phyloP scores from a whole-genome alignment of 2,329 filamentous ascomycete genomes.

The Fusarium sp. region DNA sequence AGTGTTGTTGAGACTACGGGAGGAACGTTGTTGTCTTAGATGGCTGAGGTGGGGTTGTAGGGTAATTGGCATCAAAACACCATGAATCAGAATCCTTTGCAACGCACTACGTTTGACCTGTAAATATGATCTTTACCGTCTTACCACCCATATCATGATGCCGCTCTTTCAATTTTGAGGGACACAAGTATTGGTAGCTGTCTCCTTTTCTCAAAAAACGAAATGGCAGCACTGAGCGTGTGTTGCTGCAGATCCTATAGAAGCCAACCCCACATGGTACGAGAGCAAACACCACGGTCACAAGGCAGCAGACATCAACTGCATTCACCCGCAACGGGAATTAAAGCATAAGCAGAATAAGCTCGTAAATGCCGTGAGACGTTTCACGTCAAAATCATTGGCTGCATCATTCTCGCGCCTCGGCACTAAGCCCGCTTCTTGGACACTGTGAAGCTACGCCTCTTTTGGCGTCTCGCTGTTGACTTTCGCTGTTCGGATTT shows the following conservation, averaged over 20 bases:
- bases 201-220: too few relatives aligned
- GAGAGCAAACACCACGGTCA: neutral
- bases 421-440: neutral
- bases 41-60: neutral
- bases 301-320: neutral
- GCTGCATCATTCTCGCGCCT: neutral
- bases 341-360: neutral
- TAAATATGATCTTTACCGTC: accelerated
- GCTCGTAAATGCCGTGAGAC: slow-evolving; percentile 4
- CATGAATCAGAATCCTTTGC: neutral
- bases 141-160: too few relatives aligned
- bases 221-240: accelerated
- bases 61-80: neutral
- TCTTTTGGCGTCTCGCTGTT: slow-evolving; percentile 14
- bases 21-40: slow-evolving; percentile 28
- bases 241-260: accelerated
- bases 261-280: accelerated
- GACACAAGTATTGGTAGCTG: too few relatives aligned
- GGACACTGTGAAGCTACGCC: neutral
- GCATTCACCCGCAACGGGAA: neutral
- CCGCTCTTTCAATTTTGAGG: too few relatives aligned
- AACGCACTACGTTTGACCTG: accelerated
- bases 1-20: slow-evolving; percentile 33
- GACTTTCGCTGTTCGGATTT: slow-evolving; percentile 22
- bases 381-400: neutral